Evolutionary conservation across 208 protist genomes (phyloP), one percentile per base, ranked within the genome.

Genomic region (Plasmodiophora brassicae): DNA sequence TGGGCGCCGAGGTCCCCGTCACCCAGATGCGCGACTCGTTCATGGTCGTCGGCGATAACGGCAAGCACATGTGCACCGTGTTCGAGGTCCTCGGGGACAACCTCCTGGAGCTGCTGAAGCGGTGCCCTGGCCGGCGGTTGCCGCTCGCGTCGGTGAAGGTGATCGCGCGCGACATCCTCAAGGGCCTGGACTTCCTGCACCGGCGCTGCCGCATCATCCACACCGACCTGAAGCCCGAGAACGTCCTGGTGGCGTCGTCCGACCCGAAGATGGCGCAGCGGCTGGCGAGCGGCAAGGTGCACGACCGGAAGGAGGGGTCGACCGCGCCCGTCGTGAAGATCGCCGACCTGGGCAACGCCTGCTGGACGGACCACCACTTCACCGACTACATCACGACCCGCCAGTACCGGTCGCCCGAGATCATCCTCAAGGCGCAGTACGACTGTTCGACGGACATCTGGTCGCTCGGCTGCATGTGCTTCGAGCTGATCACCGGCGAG

Each of bases 281-380:
- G 32, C 41, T 78, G n/a, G 65, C 65, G 5, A 38, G 5, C 32
- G 65, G 65, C 32, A n/a, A 32, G 5, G 10, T 5, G 32, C 14
- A 5, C n/a, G 5, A 32, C 10, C 20, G 5, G 32, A 38, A 78
- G 10, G 5, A 5, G 65, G 5, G 14, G 10, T 78, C 41, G 32
- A n/a, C 65, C 20, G 20, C 65, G 32, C 65, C 65, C 20, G 65
- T 78, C n/a, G n/a, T 78, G 5, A 97, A 98, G 60, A 90, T 99
- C 1, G 97, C 96, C 20, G 97, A 99, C 92, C 97, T 99, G 88
- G 98, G 98, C 83, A 99, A 99, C 94, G 97, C 97, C 46, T 99
- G 97, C 93, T 99, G 97, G 95, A 94, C 93, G 0, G 89, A 98
- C 90, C 93, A 97, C 78, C 97, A 98, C 91, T 98, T 99, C 90